A percentile compares a stretch with the other conserved stretches of the same genome.
Conservation (phyloP, 108 stramenopile genomes). For the Conticribra guillardii region DNA sequence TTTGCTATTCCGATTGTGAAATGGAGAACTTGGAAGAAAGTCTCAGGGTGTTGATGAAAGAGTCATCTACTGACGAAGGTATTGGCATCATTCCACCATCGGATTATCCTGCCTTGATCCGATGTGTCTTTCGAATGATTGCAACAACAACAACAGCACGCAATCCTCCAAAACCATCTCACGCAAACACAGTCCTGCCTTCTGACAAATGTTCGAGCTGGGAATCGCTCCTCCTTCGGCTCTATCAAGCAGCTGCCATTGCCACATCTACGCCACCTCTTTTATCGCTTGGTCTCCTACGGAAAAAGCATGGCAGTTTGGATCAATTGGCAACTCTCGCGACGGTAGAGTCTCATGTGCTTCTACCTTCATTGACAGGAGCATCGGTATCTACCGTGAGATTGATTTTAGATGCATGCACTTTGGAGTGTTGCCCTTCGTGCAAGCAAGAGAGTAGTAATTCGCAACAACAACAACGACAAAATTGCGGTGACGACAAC, state of each 20-base stretch:
- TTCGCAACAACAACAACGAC: no score
- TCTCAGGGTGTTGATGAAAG: not conserved
- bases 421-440: constrained; percentile 20
- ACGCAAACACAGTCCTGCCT: no score
- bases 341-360: constrained; percentile 41
- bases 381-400: constrained; percentile 29
- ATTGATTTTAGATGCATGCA: constrained; percentile 31
- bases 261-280: constrained; percentile 7
- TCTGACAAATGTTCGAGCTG: constrained; percentile 12
- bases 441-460: constrained; percentile 25
- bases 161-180: not conserved
- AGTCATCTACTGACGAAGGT: constrained; percentile 23
- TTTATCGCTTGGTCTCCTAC: not conserved
- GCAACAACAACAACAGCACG: not conserved
- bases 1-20: constrained; percentile 19
- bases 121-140: constrained; percentile 44
- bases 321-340: constrained; percentile 26
- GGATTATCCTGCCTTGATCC: constrained; percentile 44
- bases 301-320: not conserved
- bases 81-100: constrained; percentile 36
- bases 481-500: not conserved
- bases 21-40: not conserved
- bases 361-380: constrained; percentile 36
- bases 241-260: constrained; percentile 38
- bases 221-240: constrained; percentile 33